Evolutionary conservation across 169 alveolate species (phyloP).

Genomic region (Besnoitia besnoiti): DNA sequence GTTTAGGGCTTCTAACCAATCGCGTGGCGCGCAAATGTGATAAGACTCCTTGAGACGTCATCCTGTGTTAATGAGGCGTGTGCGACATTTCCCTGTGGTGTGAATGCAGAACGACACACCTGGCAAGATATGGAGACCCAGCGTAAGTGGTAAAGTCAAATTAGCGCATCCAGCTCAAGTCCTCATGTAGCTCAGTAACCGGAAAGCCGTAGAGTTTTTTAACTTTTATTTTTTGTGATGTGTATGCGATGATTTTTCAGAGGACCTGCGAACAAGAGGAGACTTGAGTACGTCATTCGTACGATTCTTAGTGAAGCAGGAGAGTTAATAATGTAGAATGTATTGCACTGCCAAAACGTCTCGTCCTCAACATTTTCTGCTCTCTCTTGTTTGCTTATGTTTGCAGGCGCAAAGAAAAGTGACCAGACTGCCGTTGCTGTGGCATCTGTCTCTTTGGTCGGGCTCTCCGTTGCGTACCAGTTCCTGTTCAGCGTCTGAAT

Average conservation of each 20-base stretch:
- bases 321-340: too few species aligned
- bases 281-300: too few species aligned
- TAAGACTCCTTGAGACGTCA: too few species aligned
- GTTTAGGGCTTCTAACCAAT: too few species aligned
- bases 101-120: constrained; percentile 23
- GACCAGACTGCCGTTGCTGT: background rate
- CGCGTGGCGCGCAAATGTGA: too few species aligned
- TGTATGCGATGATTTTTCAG: background rate
- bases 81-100: background rate
- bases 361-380: too few species aligned
- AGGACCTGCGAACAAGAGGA: background rate
- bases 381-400: background rate
- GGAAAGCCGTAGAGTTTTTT: background rate
- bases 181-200: background rate
- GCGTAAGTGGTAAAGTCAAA: background rate
- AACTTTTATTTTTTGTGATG: background rate
- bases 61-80: background rate
- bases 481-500: background rate
- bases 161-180: background rate
- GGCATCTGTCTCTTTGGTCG: background rate
- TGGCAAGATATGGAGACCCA: constrained; percentile 38
- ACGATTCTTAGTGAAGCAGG: too few species aligned
- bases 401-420: background rate
- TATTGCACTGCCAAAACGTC: too few species aligned
- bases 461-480: background rate